A percentile compares a stretch with the other conserved stretches of the same genome.
These are phyloP conservation scores for Chloranthus sessilifolius DNA, from an alignment of 164 flowering plant genomes.

Conservation along the genomic window DNA sequence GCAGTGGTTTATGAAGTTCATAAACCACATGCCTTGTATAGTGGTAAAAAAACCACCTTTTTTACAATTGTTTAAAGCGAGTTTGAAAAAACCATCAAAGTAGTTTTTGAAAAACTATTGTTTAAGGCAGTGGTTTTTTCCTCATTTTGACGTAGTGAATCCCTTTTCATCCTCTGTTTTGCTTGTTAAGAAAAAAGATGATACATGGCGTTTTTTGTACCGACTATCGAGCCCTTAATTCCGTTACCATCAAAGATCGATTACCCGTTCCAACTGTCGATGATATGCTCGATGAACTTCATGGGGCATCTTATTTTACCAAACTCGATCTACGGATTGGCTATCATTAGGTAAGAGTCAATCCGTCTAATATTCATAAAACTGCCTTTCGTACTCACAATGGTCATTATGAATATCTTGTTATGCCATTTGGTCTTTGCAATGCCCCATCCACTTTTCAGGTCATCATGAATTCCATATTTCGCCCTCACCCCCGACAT, in stretches of 20 bases:
- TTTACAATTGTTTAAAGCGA: no score
- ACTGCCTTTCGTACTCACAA: no score
- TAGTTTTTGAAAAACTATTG: no score
- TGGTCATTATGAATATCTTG: background rate
- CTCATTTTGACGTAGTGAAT: no score
- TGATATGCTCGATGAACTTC: background rate
- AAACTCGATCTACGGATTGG: background rate
- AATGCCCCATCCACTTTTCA: slow-evolving; percentile 2
- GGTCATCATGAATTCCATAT: background rate
- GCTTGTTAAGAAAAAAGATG: background rate
- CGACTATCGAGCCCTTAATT: background rate
- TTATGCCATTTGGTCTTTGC: background rate
- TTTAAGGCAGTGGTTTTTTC: no score
- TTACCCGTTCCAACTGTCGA: background rate
- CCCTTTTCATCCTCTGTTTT: background rate
- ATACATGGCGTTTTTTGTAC: background rate
- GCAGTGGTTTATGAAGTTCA: no score
- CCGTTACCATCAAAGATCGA: background rate
- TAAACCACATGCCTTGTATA: no score
- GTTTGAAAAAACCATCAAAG: no score
- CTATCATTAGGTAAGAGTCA: no score
- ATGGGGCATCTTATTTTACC: background rate
- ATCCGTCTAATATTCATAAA: no score
- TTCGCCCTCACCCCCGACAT: background rate
- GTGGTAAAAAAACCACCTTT: no score